phyloP scores from a whole-genome alignment of 345 rosid species.

The Melaleuca alternifolia region DNA sequence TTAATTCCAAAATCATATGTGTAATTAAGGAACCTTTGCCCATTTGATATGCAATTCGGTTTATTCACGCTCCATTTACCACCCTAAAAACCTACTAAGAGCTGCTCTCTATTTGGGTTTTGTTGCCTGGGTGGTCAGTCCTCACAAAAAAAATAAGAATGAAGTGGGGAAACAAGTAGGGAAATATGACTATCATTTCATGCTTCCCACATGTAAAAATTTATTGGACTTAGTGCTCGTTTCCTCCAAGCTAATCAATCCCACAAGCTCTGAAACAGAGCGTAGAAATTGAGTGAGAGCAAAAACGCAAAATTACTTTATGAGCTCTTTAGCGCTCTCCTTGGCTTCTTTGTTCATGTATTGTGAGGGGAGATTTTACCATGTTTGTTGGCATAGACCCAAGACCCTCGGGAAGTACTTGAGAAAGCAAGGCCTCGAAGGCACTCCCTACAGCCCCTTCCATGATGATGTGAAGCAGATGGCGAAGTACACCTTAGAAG shows the following conservation, averaged over 20 bases:
- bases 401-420: slow-evolving; percentile 18
- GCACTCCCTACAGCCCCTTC: slow-evolving; percentile 24
- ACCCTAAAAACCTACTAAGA: neutral
- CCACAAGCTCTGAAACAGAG: neutral
- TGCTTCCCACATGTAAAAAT: neutral
- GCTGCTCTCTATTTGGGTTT: neutral
- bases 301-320: neutral
- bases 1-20: neutral
- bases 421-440: slow-evolving; percentile 24
- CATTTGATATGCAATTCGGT: neutral
- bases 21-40: neutral
- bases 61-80: neutral
- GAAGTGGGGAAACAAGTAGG: fast-evolving
- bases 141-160: neutral
- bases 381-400: slow-evolving; percentile 28
- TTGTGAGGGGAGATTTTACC: neutral
- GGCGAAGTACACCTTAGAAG: slow-evolving; percentile 12
- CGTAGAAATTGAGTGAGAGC: neutral
- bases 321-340: neutral
- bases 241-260: neutral
- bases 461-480: slow-evolving; percentile 27
- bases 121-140: neutral
- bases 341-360: neutral
- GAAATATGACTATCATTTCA: neutral
- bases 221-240: neutral